phyloP scores from a whole-genome alignment of 441 rosid species.

The California macrophylla region DNA sequence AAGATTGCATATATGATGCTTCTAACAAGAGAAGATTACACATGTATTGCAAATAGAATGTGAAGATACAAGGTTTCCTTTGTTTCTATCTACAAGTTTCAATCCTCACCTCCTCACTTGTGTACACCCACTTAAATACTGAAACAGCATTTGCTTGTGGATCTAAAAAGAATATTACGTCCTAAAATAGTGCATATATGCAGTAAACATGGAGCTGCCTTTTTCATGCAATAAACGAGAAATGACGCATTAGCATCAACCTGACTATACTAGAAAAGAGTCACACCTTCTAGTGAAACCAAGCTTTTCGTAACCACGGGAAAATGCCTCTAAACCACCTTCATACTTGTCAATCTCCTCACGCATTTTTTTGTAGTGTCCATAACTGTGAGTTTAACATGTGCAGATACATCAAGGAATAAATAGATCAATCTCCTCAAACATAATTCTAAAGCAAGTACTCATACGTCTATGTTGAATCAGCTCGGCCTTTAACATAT shows the following conservation, averaged over 20 bases:
- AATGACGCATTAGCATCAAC: slow-evolving; percentile 2
- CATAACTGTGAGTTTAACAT: slow-evolving; percentile 38
- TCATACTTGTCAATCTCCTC: slow-evolving; percentile 66
- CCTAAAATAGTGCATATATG: background rate
- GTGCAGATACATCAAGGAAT: background rate
- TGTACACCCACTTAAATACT: background rate
- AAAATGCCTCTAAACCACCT: slow-evolving; percentile 84
- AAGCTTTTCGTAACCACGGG: slow-evolving; percentile 86
- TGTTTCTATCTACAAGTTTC: background rate
- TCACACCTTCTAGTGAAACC: slow-evolving; percentile 80
- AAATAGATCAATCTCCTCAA: background rate
- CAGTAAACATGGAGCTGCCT: slow-evolving; percentile 4
- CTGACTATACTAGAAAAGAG: slow-evolving; percentile 7
- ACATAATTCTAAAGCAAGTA: background rate
- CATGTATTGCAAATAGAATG: background rate
- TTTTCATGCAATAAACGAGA: slow-evolving; percentile 5
- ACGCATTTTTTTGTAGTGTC: slow-evolving; percentile 58
- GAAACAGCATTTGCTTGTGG: background rate
- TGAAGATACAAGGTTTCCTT: background rate
- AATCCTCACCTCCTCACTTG: background rate
- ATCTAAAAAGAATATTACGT: background rate
- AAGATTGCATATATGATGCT: background rate
- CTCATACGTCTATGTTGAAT: background rate
- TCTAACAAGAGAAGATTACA: background rate
- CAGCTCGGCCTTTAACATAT: background rate